Percentiles rank a stretch among this genome's conserved stretches.
These are phyloP conservation scores for Entomortierella lignicola DNA, from an alignment of 192 early-diverging fungal genomes.

Conservation along the genomic window DNA sequence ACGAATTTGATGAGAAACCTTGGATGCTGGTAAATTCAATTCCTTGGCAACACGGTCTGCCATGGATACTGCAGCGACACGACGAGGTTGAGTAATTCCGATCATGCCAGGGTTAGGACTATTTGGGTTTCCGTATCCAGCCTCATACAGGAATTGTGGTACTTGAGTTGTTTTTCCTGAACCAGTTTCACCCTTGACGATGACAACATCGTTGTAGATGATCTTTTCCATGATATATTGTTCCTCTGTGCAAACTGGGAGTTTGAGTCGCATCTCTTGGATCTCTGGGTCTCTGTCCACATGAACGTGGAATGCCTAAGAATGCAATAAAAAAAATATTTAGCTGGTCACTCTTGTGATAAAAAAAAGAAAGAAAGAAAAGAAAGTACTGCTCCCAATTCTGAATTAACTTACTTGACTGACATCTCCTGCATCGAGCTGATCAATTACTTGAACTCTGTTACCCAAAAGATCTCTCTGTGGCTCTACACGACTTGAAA, in stretches of 20 bases:
- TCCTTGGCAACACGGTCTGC: constrained; percentile 94
- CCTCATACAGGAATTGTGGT: constrained; percentile 97
- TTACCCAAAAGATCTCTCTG: constrained; percentile 39
- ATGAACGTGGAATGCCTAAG: constrained; percentile 74
- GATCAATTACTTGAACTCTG: constrained; percentile 21
- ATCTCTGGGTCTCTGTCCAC: constrained; percentile 82
- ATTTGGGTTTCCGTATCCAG: constrained; percentile 92
- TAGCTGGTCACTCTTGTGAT: background rate
- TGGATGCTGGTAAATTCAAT: constrained; percentile 76
- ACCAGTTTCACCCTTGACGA: constrained; percentile 98
- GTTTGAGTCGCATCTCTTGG: constrained; percentile 77
- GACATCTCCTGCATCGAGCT: constrained; percentile 29
- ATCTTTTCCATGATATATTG: constrained; percentile 99
- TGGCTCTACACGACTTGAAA: constrained; percentile 43
- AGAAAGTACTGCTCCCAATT: background rate
- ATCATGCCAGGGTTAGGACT: constrained; percentile 90
- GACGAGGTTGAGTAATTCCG: constrained; percentile 97
- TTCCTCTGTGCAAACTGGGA: constrained; percentile 95
- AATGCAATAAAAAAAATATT: background rate
- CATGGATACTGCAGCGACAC: constrained; percentile 98
- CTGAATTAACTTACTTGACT: constrained; percentile 11
- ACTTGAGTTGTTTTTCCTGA: constrained; percentile 98
- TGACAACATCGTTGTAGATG: constrained; percentile 82
- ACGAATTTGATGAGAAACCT: constrained; percentile 88
- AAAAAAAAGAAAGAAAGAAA: background rate